Evolutionary conservation across 306 rosid species (phyloP).

Genomic region (Dryas octopetala): DNA sequence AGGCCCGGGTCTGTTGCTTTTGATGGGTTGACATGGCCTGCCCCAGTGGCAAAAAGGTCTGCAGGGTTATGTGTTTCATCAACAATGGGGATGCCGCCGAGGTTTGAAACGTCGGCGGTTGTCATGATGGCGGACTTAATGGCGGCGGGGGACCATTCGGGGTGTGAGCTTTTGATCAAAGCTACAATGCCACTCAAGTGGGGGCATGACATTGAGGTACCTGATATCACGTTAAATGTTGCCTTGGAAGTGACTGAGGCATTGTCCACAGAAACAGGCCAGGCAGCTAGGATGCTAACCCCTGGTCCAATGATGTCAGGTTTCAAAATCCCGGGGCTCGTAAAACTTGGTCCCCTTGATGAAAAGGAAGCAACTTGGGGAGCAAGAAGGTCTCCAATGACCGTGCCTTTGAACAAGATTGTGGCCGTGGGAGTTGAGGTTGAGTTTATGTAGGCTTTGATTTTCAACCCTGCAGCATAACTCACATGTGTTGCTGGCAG

Average conservation of each 20-base stretch:
- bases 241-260: background rate
- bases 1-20: conserved; percentile 54
- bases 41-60: conserved; percentile 41
- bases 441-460: conserved; percentile 19
- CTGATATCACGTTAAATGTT: conserved; percentile 31
- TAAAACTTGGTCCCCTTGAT: conserved; percentile 57
- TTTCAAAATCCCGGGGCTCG: conserved; percentile 49
- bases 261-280: conserved; percentile 43
- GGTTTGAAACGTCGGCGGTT: background rate
- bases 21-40: conserved; percentile 55
- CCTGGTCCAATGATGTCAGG: conserved; percentile 61
- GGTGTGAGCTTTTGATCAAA: conserved; percentile 52
- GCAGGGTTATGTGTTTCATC: conserved; percentile 6
- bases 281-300: conserved; percentile 55
- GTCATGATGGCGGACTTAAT: conserved; percentile 44
- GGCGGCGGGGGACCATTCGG: conserved; percentile 58
- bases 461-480: conserved; percentile 33
- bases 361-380: conserved; percentile 46
- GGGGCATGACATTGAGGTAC: conserved; percentile 62
- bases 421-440: conserved; percentile 36
- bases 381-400: conserved; percentile 37
- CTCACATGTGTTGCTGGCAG: conserved; percentile 45
- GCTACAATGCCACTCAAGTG: conserved; percentile 53
- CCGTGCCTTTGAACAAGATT: conserved; percentile 44
- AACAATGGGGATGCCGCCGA: background rate